Evolutionary conservation across 108 stramenopile genomes (phyloP), one percentile per base, ranked within the genome.

Genomic region (Fragilariopsis cylindrus): DNA sequence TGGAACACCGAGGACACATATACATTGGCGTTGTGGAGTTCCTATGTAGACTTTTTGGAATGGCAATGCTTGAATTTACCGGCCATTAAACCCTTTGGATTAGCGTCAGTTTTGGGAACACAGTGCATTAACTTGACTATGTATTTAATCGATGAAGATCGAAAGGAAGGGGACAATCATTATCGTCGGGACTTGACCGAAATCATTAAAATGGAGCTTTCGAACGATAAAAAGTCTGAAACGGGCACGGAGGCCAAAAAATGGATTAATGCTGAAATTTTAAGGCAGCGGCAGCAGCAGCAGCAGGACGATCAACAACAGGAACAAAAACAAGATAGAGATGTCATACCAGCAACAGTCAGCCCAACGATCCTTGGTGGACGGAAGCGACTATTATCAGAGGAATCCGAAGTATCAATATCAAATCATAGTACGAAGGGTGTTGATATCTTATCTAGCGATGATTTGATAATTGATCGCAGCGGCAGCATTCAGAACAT

Each of bases 1-100:
- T 96, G 90, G 89, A 92, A 87, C 55, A 85, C 89, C 0, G 81
- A 90, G 40, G 89, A 92, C 65, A 92, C 84, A 7, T 96, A 96
- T 73, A 96, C 94, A 15, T 82, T 96, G 79, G 78, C 90, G 65
- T 47, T 93, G 43, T 92, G 90, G 91, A 92, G 88, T 70, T 88
- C 90, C 5, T 93, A 93, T 66, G 79, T 88, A 19, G 92, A 93
- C 75, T 93, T 88, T 75, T 76, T 86, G 44, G 87, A 86, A 41
- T 95, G 96, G 94, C 75, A 76, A 47, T 72, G 81, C 49, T 69
- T 92, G 39, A 96, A 97, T 74, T 80, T 96, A 53, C 94, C 95
- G 13, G 95, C 90, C 0, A 90, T 95, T 52, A 80, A 87, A 41
- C 90, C 94, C 1, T 96, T 95, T 84, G 80, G 80, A 16, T 73